Evolutionary conservation across 2,329 filamentous ascomycete genomes (phyloP), one percentile per base, ranked within the genome.

Genomic region (Cordyceps cateniannulata): DNA sequence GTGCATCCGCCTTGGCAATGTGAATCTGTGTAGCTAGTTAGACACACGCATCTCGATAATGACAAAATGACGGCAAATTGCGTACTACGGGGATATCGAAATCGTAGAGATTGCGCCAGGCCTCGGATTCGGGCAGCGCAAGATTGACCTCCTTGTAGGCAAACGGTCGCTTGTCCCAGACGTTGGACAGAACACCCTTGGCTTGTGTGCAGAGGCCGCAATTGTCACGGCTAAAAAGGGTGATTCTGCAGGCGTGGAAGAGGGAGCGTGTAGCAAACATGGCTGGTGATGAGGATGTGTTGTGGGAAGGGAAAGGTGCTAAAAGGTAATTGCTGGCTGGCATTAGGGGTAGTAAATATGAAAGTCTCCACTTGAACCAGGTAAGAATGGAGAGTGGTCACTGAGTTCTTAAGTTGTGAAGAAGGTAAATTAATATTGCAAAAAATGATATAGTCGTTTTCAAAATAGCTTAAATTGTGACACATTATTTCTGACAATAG

Each of bases 21-120:
- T 86, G 83, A 64, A 85, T 84, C 83, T 85, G 18, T 10, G n/a
- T 22, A 24, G 12, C 5, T 18, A 18, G 18, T 55, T 24, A 45
- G 10, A 47, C 20, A 20, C 8, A 35, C 9, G 12, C 9, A 7
- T 40, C 38, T 40, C 38, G 14, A 5, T 40, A 18, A 5, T n/a
- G 16, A 10, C 7, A n/a, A 20, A 45, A 45, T n/a, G n/a, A n/a
- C 9, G 40, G 53, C 4, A 22, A 5, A 47, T 14, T 38, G 72
- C 81, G 68, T 77, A 93, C 89, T 69, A 93, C 90, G 0, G 90
- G 90, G 8, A 90, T 89, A 66, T 93, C 90, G 70, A 92, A 90
- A 62, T 92, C 89, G 70, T 93, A 93, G 1, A 91, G 69, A 53
- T 86, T 80, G 68, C 83, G 85, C 90, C 90, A 93, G 25, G 77